phyloP scores from a whole-genome alignment of 345 rosid genomes.

The Brassica carinata region DNA sequence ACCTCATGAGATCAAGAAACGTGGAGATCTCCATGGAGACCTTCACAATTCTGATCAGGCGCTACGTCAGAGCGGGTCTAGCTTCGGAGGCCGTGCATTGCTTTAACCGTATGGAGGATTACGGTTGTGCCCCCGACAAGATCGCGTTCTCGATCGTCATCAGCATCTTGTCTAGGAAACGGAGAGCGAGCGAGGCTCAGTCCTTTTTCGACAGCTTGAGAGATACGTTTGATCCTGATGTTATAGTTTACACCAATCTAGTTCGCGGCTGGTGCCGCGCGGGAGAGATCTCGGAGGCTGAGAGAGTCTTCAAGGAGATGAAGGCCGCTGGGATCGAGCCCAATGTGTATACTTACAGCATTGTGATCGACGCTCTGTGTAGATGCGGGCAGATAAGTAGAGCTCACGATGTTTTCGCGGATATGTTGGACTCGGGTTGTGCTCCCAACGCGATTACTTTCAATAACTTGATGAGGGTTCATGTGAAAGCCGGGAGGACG shows the following conservation, averaged over 20 bases:
- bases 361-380: slow-evolving; percentile 85
- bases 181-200: slow-evolving; percentile 84
- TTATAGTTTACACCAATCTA: slow-evolving; percentile 71
- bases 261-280: slow-evolving; percentile 91
- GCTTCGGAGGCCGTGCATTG: slow-evolving; percentile 89
- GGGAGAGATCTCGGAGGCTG: slow-evolving; percentile 65
- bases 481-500: slow-evolving; percentile 79
- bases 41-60: slow-evolving; percentile 72
- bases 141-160: slow-evolving; percentile 75
- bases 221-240: slow-evolving; percentile 70
- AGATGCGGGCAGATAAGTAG: slow-evolving; percentile 80
- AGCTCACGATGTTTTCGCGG: slow-evolving; percentile 86
- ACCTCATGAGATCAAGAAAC: slow-evolving; percentile 65
- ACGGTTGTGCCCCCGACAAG: slow-evolving; percentile 72
- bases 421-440: slow-evolving; percentile 77
- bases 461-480: slow-evolving; percentile 84
- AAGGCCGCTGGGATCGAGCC: slow-evolving; percentile 67
- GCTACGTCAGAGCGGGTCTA: slow-evolving; percentile 86
- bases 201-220: slow-evolving; percentile 67
- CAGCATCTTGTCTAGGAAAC: slow-evolving; percentile 62
- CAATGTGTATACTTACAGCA: slow-evolving; percentile 81
- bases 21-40: slow-evolving; percentile 57
- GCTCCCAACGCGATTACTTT: slow-evolving; percentile 81
- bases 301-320: slow-evolving; percentile 83
- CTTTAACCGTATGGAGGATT: slow-evolving; percentile 93